Evolutionary conservation across 352 stramenopile species (phyloP).

Genomic region (Globisporangium paddicum): DNA sequence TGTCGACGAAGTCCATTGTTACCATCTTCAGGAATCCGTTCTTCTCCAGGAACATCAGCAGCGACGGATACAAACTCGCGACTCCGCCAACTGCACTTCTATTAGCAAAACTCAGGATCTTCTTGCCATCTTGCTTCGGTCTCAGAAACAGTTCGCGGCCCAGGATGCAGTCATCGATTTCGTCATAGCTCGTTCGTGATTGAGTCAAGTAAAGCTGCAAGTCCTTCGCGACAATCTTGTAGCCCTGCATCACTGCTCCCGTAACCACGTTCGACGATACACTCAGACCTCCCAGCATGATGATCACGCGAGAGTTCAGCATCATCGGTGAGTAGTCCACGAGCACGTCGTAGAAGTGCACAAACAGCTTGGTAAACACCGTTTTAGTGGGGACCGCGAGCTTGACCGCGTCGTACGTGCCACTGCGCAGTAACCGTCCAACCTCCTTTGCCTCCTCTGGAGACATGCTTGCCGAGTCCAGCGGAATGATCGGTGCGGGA

Average conservation of each 20-base stretch:
- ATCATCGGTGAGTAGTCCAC: slow-evolving; percentile 72
- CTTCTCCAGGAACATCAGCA: slow-evolving; percentile 79
- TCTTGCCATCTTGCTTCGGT: slow-evolving; percentile 26
- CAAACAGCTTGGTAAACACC: slow-evolving; percentile 85
- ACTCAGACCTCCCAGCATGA: slow-evolving; percentile 67
- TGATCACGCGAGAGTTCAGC: slow-evolving; percentile 60
- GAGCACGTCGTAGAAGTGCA: slow-evolving; percentile 81
- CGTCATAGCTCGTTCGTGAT: slow-evolving; percentile 51
- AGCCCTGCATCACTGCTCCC: slow-evolving; percentile 80
- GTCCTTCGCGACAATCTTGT: slow-evolving; percentile 75
- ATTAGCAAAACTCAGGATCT: slow-evolving; percentile 38
- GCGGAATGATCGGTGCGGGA: slow-evolving; percentile 72
- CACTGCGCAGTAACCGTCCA: slow-evolving; percentile 23
- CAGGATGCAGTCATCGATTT: slow-evolving; percentile 62
- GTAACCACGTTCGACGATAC: slow-evolving; percentile 86
- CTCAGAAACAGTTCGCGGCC: slow-evolving; percentile 60
- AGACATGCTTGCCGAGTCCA: slow-evolving; percentile 70
- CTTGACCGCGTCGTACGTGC: slow-evolving; percentile 48
- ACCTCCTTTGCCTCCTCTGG: slow-evolving; percentile 47
- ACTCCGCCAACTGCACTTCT: slow-evolving; percentile 1
- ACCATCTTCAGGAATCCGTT: slow-evolving; percentile 80
- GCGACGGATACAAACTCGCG: slow-evolving; percentile 44
- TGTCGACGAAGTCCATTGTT: slow-evolving; percentile 80
- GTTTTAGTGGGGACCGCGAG: slow-evolving; percentile 70
- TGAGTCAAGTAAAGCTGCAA: slow-evolving; percentile 72